Percentiles rank a stretch among this genome's conserved stretches.
Evolutionary conservation across 768 basidiomycete genomes (phyloP).

Genomic region (Lactarius evosmus): DNA sequence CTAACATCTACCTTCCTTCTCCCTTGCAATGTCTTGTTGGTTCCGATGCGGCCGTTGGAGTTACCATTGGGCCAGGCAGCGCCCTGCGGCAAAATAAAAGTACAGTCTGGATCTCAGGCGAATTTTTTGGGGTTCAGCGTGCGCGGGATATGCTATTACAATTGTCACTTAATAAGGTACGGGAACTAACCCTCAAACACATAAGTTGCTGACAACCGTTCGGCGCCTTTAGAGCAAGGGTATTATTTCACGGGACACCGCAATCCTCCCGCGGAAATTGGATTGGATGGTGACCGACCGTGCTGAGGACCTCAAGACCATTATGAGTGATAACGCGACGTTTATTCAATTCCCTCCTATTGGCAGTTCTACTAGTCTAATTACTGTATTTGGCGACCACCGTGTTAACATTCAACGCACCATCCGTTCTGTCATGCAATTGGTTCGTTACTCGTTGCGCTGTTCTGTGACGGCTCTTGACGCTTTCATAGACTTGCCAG

Average conservation of each 20-base stretch:
- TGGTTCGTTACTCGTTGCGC: constrained; percentile 56
- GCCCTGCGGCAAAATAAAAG: constrained; percentile 58
- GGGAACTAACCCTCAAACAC: constrained; percentile 25
- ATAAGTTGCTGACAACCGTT: not conserved
- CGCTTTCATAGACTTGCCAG: constrained; percentile 69
- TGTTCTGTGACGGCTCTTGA: constrained; percentile 28
- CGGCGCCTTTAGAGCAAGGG: constrained; percentile 63
- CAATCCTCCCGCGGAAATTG: constrained; percentile 91
- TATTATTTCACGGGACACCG: constrained; percentile 88
- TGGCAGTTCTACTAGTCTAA: constrained; percentile 88
- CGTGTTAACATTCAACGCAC: constrained; percentile 93
- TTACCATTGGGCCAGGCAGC: constrained; percentile 38
- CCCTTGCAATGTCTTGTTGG: constrained; percentile 84
- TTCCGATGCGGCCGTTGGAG: constrained; percentile 49
- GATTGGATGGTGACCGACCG: constrained; percentile 99
- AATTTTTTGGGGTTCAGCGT: constrained; percentile 93
- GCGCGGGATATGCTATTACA: constrained; percentile 95
- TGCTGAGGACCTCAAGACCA: constrained; percentile 84
- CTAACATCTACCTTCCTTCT: constrained; percentile 93
- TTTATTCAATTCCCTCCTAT: constrained; percentile 92
- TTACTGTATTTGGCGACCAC: constrained; percentile 92
- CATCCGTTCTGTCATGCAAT: constrained; percentile 89
- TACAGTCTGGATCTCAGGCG: constrained; percentile 94
- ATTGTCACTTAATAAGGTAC: constrained; percentile 80
- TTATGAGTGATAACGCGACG: constrained; percentile 96